A percentile compares a stretch with the other conserved stretches of the same genome.
Conservation (phyloP, 2,329 filamentous ascomycete genomes). For the Aphanocladium album region DNA sequence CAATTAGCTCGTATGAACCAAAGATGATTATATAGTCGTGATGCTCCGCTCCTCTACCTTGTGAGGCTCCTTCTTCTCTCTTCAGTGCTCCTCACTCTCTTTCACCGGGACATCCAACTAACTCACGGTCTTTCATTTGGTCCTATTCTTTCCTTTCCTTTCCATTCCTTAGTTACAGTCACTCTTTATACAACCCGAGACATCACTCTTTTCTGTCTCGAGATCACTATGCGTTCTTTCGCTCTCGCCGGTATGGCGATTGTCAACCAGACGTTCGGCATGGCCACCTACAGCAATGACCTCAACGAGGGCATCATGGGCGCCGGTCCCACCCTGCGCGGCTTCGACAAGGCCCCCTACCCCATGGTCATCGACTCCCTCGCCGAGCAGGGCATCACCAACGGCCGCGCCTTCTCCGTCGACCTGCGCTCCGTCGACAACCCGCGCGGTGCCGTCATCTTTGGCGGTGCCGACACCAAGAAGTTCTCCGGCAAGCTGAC, state of each 20-base stretch:
- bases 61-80: not conserved
- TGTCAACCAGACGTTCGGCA: conserved; percentile 54
- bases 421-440: conserved; percentile 59
- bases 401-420: conserved; percentile 59
- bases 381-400: conserved; percentile 46
- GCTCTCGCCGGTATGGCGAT: conserved; percentile 20
- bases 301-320: conserved; percentile 62
- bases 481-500: conserved; percentile 58
- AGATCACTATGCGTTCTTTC: conserved; percentile 1
- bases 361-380: conserved; percentile 50
- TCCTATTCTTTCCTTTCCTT: conserved; percentile 2
- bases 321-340: conserved; percentile 58
- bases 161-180: not conserved
- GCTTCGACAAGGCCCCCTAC: conserved; percentile 39
- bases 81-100: not conserved
- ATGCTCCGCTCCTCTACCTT: not conserved
- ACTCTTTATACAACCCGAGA: not conserved
- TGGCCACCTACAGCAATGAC: conserved; percentile 47
- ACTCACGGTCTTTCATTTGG: not conserved
- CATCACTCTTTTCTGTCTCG: not conserved
- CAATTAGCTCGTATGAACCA: no score
- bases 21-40: not conserved
- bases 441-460: conserved; percentile 58
- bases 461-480: conserved; percentile 61
- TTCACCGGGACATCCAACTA: not conserved